A percentile compares a stretch with the other conserved stretches of the same genome.
phyloP scores from a whole-genome alignment of 129 eudicot genomes.

The Tagetes erecta region DNA sequence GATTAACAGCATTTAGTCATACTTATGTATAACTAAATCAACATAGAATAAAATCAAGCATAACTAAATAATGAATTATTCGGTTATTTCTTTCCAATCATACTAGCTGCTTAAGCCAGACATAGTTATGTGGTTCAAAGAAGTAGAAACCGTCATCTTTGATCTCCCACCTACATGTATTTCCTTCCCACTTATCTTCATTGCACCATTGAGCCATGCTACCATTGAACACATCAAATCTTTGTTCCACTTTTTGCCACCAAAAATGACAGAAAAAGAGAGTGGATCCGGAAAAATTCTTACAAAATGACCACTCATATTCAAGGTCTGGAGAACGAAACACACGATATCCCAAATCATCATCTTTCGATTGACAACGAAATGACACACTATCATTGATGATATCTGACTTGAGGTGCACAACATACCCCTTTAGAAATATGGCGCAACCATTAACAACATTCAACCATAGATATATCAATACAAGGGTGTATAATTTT shows the following conservation, averaged over 20 bases:
- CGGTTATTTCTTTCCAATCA: not conserved
- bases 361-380: constrained; percentile 16
- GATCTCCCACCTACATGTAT: constrained; percentile 8
- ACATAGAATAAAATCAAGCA: not conserved
- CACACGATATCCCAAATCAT: constrained; percentile 14
- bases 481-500: not conserved
- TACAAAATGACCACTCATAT: constrained; percentile 8
- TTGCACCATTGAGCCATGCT: not conserved
- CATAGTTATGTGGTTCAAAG: not conserved
- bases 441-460: not conserved
- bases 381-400: not conserved
- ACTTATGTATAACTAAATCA: not conserved
- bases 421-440: not conserved
- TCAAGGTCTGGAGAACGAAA: constrained; percentile 16
- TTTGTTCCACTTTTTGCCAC: not conserved
- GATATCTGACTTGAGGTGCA: constrained; percentile 13
- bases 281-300: not conserved
- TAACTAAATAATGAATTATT: not conserved
- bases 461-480: not conserved
- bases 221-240: constrained; percentile 5
- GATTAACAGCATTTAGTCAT: no score
- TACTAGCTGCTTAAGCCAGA: not conserved
- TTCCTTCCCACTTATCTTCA: not conserved
- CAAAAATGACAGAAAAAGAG: constrained; percentile 9
- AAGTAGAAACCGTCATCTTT: constrained; percentile 14